These are phyloP conservation scores for Gnomoniopsis smithogilvyi DNA, from an alignment of 2,329 filamentous ascomycete genomes.

Conservation along the genomic window DNA sequence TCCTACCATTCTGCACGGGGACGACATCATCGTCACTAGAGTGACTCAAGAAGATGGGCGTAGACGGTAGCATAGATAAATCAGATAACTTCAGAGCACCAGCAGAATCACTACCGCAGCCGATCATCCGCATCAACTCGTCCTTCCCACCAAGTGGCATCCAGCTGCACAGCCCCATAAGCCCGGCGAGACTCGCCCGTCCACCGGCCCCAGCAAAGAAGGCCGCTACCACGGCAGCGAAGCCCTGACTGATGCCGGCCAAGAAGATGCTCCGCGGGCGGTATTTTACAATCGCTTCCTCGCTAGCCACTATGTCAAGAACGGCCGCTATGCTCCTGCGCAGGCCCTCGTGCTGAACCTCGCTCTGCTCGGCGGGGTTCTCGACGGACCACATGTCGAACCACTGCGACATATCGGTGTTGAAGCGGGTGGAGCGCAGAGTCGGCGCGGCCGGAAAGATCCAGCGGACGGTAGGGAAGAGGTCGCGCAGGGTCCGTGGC, in stretches of 20 bases:
- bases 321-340: neutral
- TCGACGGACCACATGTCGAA: conserved; percentile 47
- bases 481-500: conserved; percentile 22
- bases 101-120: neutral
- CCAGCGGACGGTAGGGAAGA: conserved; percentile 25
- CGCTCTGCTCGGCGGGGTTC: conserved; percentile 34
- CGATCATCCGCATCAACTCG: neutral
- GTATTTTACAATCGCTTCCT: neutral
- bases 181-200: neutral
- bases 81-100: too few relatives aligned
- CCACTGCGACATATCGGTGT: conserved; percentile 18
- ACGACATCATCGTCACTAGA: conserved; percentile 27
- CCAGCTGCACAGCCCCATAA: neutral
- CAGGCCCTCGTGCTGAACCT: conserved; percentile 5
- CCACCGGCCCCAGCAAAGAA: neutral
- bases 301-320: neutral
- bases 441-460: conserved; percentile 26
- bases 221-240: neutral
- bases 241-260: conserved; percentile 16
- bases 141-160: neutral
- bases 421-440: conserved; percentile 22
- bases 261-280: conserved; percentile 1
- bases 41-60: conserved; percentile 27
- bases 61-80: too few relatives aligned
- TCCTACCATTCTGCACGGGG: conserved; percentile 23